Base-by-base conservation (phyloP, 2,329 filamentous ascomycete genomes). In the Cladorrhinum sp. region DNA sequence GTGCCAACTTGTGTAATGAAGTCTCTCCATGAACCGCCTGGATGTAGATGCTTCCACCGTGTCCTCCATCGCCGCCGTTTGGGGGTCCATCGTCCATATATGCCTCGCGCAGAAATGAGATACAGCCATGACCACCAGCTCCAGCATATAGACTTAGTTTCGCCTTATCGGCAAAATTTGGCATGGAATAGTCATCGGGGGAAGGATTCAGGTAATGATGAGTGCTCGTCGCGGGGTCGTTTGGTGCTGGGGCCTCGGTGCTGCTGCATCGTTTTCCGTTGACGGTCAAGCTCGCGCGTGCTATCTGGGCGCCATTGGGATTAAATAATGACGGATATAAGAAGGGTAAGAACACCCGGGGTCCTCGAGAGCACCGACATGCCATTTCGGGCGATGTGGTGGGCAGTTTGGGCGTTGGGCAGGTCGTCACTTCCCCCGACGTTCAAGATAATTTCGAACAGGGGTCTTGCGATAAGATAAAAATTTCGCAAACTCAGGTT, bases 21-120 rank as follows among this genome's bases (percentile, higher is more conserved):
- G 92, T 98, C 75, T 98, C 90, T 62, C 92, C 92, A 58, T 90
- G 87, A 1, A 96, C 86, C 7, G 95, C 93, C 76, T 98, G 94
- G 61, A 99, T 96, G 74, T 96, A 98, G 66, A 99, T 81, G 69
- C 90, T 96, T 42, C 95, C 95, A 64, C 95, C 95, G 59, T 86
- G 89, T 3, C 95, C 95, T 48, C 95, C 95, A 72, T 99, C 92
- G 62, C 95, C 95, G 54, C 95, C 95, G 74, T 99, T 98, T 9
- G 95, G 86, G 10, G 95, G 95, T 0, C 95, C 95, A 65, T 96
- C 88, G 50, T 88, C 85, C 28, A 97, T 82, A 74, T 90, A 98
- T 65, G 94, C 94, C 70, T 99, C 95, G 20, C 94, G 88, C 49
- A 96, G 78, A 73, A 98, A 99, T 0, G 95, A 95, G 55, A 98